Evolutionary conservation across 2,329 filamentous ascomycete genomes (phyloP), one percentile per base, ranked within the genome.

Genomic region (Emericellopsis atlantica): DNA sequence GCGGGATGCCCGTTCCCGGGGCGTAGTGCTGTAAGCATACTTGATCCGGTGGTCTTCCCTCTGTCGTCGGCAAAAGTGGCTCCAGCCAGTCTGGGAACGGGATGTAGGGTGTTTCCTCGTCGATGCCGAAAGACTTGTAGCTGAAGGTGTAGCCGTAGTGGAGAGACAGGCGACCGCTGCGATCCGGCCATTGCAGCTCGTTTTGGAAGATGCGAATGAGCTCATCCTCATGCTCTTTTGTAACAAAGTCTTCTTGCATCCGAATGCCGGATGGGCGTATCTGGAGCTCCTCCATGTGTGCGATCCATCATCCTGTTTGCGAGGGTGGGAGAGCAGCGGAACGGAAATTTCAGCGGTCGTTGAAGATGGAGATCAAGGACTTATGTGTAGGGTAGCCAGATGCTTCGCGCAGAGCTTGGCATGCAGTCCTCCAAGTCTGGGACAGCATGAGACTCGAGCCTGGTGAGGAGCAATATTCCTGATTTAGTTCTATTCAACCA

Each of bases 11-110:
- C 0, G 68, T 60, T 6, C 74, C 74, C 0, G 74, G 74, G 0
- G 74, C 69, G 49, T 79, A 79, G 51, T 76, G 68, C 54, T 78
- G 74, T 14, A 76, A 56, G 46, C 72, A 77, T 47, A 78, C 72
- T 50, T 78, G 74, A 40, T 76, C 72, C 0, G 72, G 71, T 0
- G 59, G 60, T 0, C 66, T 59, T 2, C 46, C 46, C 43, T 71
- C 69, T 0, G 60, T 54, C 3, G 51, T 54, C 0, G 71, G 66
- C 4, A 75, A 58, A 1, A 75, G 55, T 1, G 69, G 66, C 4
- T 54, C 44, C 1, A 76, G 58, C 70, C 71, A 75, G 1, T 56
- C 58, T 0, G 72, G 72, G 22, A 75, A 74, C 0, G 64, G 58
- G 36, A 61, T 65, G 49, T 65, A 74, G 0, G 70, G 68, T 0